These are phyloP conservation scores for Pleurotus sapidus DNA, from an alignment of 768 basidiomycete species.

Conservation along the genomic window DNA sequence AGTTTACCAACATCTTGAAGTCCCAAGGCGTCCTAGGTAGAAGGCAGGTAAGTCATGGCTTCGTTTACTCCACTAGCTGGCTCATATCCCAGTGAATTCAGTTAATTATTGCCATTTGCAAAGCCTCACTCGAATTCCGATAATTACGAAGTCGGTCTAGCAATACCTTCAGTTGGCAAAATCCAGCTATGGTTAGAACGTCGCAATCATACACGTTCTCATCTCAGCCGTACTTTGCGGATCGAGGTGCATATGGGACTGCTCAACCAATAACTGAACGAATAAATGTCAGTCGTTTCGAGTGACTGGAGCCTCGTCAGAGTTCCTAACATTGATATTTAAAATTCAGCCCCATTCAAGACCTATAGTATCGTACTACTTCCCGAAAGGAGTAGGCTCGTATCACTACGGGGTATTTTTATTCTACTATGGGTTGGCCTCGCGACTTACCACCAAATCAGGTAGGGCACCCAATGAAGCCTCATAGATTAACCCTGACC, in stretches of 20 bases:
- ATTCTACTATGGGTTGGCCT: not conserved
- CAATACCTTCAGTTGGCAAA: not conserved
- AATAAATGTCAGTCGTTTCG: constrained; percentile 55
- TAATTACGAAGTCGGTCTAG: no score
- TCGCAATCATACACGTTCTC: constrained; percentile 66
- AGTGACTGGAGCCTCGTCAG: not conserved
- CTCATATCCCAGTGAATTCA: no score
- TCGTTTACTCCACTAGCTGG: no score
- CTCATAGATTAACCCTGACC: constrained; percentile 92
- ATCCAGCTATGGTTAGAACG: constrained; percentile 36
- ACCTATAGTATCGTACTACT: constrained; percentile 95
- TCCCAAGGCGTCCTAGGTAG: no score
- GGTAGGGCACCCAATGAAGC: constrained; percentile 99
- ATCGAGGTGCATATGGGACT: constrained; percentile 65
- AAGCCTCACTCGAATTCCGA: no score
- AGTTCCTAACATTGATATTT: constrained; percentile 1
- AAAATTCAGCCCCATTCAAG: constrained; percentile 66
- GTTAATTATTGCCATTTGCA: no score
- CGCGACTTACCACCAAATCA: constrained; percentile 25
- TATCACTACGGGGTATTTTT: constrained; percentile 91
- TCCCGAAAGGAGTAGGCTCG: constrained; percentile 88
- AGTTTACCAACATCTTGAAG: no score
- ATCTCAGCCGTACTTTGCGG: constrained; percentile 69
- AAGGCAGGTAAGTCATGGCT: no score
- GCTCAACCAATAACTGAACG: constrained; percentile 80